A percentile compares a stretch with the other conserved stretches of the same genome.
These are phyloP conservation scores for Aspergillus fumigatiaffinis DNA, from an alignment of 2,329 filamentous ascomycete genomes.

Conservation along the genomic window DNA sequence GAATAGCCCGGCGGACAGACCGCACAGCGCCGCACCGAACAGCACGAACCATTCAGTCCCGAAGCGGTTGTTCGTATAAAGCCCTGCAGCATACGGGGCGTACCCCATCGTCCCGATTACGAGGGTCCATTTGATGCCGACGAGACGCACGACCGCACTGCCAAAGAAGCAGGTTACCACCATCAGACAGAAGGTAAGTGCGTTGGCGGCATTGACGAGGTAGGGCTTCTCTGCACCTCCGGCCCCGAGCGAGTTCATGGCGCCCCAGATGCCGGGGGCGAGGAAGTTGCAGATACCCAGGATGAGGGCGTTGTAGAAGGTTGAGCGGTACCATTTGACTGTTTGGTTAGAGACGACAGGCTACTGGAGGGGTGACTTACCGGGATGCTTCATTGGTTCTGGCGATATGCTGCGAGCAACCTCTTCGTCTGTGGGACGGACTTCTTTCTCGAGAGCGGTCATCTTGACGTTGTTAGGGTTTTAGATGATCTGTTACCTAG, in stretches of 20 bases:
- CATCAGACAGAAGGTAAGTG: constrained; percentile 69
- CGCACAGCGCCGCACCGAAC: constrained; percentile 65
- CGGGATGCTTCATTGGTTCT: not conserved
- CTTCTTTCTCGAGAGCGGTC: not conserved
- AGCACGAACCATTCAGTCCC: constrained; percentile 66
- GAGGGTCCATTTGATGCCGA: constrained; percentile 67
- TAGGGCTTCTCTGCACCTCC: constrained; percentile 63
- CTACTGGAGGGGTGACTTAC: not conserved
- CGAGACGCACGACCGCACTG: constrained; percentile 59
- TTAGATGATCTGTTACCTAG: not conserved
- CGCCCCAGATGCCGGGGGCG: constrained; percentile 68
- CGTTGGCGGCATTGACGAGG: constrained; percentile 67
- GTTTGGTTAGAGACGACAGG: not conserved
- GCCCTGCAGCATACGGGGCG: constrained; percentile 65
- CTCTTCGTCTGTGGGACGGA: not conserved
- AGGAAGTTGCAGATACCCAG: constrained; percentile 68
- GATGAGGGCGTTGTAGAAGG: constrained; percentile 68
- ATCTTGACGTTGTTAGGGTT: not conserved
- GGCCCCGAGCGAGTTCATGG: constrained; percentile 69
- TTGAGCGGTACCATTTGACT: constrained; percentile 68
- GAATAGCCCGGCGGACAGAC: constrained; percentile 67
- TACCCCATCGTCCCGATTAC: constrained; percentile 71
- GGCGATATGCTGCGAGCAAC: not conserved
- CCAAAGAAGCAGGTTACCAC: constrained; percentile 66
- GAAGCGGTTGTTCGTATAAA: constrained; percentile 70